Base-by-base conservation (phyloP, 371 early-diverging fungal species). In the Zychaea mexicana region DNA sequence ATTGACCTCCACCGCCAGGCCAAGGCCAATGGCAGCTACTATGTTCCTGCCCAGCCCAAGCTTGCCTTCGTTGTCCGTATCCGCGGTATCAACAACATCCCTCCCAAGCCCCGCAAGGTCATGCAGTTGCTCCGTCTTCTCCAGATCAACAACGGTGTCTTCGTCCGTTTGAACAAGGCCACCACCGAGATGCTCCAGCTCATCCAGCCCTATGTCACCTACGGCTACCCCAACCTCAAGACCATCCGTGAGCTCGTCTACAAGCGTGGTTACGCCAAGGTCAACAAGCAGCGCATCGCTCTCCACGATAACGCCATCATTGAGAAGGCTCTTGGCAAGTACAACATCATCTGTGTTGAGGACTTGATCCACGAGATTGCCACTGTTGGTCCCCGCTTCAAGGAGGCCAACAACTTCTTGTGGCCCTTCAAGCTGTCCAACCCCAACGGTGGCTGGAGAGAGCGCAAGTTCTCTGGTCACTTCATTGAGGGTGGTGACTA, bases 61-160 rank as follows among this genome's bases (percentile, higher is more conserved):
- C 90, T 99, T 60, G 97, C 95, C 73, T 98, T 99, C 70, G 98
- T 99, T 72, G 86, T 98, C 85, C 96, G 93, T 82, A 93, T 94
- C 79, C 94, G 94, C 85, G 95, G 90, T 88, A 94, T 98, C 90
- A 97, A 96, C 93, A 96, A 97, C 89, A 92, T 98, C 70, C 90
- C 99, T 57, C 99, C 99, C 83, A 99, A 98, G 93, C 96, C 98
- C 74, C 92, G 98, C 82, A 99, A 99, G 93, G 96, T 98, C 66
- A 91, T 99, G 69, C 97, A 99, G 86, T 89, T 98, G 66, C 85
- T 99, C 78, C 96, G 99, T 89, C 91, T 99, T 70, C 90, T 93
- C 80, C 98, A 96, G 85, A 97, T 99, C 92, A 99, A 99, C 98
- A 93, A 92, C 83, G 99, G 95, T 80, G 95, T 96, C 81, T 99